A percentile compares a stretch with the other conserved stretches of the same genome.
Evolutionary conservation across 1,284 basidiomycete species (phyloP).

Genomic region (Trichosporon sp.): DNA sequence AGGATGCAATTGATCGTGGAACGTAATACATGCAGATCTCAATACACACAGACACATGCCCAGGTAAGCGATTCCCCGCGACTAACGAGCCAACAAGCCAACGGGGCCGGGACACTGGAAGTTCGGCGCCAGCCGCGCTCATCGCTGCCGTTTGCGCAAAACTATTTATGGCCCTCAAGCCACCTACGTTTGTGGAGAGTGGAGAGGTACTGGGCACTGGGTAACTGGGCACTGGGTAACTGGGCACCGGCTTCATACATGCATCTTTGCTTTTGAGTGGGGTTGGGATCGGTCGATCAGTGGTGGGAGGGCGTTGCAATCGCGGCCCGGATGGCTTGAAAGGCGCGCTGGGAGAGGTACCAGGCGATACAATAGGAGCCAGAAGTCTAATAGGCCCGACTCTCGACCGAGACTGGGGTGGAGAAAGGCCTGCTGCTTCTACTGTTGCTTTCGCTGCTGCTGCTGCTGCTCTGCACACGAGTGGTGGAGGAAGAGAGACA

Average conservation of each 20-base stretch:
- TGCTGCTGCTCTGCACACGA: too few relatives aligned
- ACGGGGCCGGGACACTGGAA: too few relatives aligned
- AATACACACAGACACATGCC: neutral
- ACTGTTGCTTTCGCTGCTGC: too few relatives aligned
- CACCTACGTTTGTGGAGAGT: neutral
- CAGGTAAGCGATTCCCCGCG: too few relatives aligned
- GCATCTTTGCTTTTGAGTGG: neutral
- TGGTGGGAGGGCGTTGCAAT: neutral
- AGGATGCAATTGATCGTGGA: neutral
- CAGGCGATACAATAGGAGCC: neutral
- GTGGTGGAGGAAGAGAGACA: neutral
- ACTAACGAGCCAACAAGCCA: too few relatives aligned
- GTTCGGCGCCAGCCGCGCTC: neutral
- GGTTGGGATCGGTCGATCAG: too few relatives aligned
- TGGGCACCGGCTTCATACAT: too few relatives aligned
- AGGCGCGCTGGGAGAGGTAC: neutral
- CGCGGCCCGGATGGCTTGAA: too few relatives aligned
- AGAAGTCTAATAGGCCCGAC: neutral
- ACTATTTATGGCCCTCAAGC: neutral
- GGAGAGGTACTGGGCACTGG: too few relatives aligned
- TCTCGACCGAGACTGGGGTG: neutral
- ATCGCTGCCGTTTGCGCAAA: neutral
- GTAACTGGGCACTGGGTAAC: too few relatives aligned
- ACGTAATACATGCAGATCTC: neutral
- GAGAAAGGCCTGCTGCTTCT: too few relatives aligned